Evolutionary conservation across 148 eudicot species (phyloP), one percentile per base, ranked within the genome.

Genomic region (Rhododendron henanense): DNA sequence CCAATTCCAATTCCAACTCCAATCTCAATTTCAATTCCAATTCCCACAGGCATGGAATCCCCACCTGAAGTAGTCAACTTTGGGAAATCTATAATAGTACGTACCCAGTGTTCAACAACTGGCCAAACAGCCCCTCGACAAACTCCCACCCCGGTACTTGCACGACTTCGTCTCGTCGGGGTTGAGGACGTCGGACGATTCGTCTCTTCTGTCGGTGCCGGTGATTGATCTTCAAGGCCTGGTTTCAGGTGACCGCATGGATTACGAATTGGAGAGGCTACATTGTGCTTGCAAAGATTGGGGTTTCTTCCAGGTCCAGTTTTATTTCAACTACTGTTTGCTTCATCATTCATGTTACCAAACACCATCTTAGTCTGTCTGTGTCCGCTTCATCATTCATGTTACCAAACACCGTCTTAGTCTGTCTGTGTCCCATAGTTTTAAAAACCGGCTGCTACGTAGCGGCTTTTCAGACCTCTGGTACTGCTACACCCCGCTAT

Each of bases 31-130:
- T 21, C 67, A 59, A 31, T 31, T 16, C 18, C 78, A 35, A 69
- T 25, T 19, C 11, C 28, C 35, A 11, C 15, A 25, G n/a, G 6
- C 50, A 79, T 67, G 87, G 79, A 80, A 45, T 67, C 87, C 25
- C 11, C 19, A 37, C 10, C 44, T 39, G 83, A 92, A 85, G 82
- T 0, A 5, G 85, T 89, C 33, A 92, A 90, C 86, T 89, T 91
- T 50, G 93, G 93, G 10, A 92, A 79, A 75, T 92, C 93, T 3
- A 65, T 93, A 0, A 33, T 90, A 61, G n/a, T n/a, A n/a, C n/a
- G 94, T 94, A n/a, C 94, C 94, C 0, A 90, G 93, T 37, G 96
- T 93, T 31, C 91, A 90, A 81, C 91, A 93, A 80, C 91, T 94
- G 1, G 89, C 90, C 82, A 91, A 91, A 45, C 63, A 90, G 41